Evolutionary conservation across 768 basidiomycete species (phyloP).

Genomic region (Podaxis rugospora): DNA sequence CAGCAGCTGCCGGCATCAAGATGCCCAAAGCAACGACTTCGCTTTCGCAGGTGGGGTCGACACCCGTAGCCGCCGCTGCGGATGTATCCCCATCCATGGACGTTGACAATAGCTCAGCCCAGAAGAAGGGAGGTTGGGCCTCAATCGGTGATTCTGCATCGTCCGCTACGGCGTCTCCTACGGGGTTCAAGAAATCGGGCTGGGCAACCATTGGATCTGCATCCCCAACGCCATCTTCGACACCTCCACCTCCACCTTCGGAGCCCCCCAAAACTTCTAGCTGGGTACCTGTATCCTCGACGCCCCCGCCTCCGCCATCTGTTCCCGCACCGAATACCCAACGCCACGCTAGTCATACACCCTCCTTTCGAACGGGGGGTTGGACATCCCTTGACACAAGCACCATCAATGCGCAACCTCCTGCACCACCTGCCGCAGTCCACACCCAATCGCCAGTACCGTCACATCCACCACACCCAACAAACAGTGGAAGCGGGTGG

Average conservation of each 20-base stretch:
- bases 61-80: slow-evolving; percentile 17
- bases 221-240: slow-evolving; percentile 7
- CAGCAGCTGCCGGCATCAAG: slow-evolving; percentile 76
- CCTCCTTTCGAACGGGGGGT: slow-evolving; percentile 56
- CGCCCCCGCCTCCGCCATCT: slow-evolving; percentile 16
- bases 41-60: slow-evolving; percentile 13
- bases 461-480: slow-evolving; percentile 17
- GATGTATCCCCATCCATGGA: slow-evolving; percentile 15
- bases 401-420: slow-evolving; percentile 23
- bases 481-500: slow-evolving; percentile 8
- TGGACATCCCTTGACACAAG: slow-evolving; percentile 64
- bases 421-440: slow-evolving; percentile 15
- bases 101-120: slow-evolving; percentile 19
- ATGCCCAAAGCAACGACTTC: slow-evolving; percentile 39
- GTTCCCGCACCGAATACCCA: neutral
- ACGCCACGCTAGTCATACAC: slow-evolving; percentile 23
- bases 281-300: slow-evolving; percentile 8
- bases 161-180: slow-evolving; percentile 16
- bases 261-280: slow-evolving; percentile 12
- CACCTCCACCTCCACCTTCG: slow-evolving; percentile 15
- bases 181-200: slow-evolving; percentile 40
- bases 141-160: slow-evolving; percentile 25
- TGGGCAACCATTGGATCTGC: slow-evolving; percentile 44
- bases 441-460: slow-evolving; percentile 20
- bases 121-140: slow-evolving; percentile 51